Evolutionary conservation across 495 filamentous ascomycete species (phyloP).

Genomic region (Jackrogersella minutella): DNA sequence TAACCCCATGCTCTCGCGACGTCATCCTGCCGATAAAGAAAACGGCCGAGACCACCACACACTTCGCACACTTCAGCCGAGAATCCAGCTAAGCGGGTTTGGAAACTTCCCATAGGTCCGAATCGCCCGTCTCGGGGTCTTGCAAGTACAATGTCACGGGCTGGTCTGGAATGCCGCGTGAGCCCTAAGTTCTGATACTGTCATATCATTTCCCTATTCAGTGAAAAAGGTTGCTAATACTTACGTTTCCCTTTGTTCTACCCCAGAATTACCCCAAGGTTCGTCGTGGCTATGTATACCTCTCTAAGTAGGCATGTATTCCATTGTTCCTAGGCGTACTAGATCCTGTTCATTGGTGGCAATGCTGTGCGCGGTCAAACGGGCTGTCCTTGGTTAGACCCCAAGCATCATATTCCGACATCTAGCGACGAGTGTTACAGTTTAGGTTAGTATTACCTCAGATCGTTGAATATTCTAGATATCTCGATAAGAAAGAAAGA

Average conservation of each 20-base stretch:
- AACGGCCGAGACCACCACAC: constrained; percentile 27
- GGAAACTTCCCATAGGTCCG: background rate
- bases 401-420: background rate
- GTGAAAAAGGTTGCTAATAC: background rate
- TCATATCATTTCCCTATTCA: constrained; percentile 14
- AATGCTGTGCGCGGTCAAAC: background rate
- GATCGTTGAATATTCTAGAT: no score
- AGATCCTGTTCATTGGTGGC: background rate
- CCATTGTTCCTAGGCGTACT: background rate
- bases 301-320: no score
- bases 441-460: no score
- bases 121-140: background rate
- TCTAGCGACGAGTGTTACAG: background rate
- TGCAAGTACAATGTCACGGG: constrained; percentile 11
- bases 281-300: background rate
- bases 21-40: constrained; percentile 31
- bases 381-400: background rate
- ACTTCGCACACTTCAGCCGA: no score
- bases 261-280: constrained; percentile 4
- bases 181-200: constrained; percentile 1
- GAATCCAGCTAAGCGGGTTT: constrained; percentile 5
- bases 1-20: constrained; percentile 25
- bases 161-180: constrained; percentile 23
- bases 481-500: background rate
- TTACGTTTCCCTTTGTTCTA: constrained; percentile 8